Evolutionary conservation across 108 stramenopile species (phyloP), one percentile per base, ranked within the genome.

Genomic region (Schizochytrium sp.): DNA sequence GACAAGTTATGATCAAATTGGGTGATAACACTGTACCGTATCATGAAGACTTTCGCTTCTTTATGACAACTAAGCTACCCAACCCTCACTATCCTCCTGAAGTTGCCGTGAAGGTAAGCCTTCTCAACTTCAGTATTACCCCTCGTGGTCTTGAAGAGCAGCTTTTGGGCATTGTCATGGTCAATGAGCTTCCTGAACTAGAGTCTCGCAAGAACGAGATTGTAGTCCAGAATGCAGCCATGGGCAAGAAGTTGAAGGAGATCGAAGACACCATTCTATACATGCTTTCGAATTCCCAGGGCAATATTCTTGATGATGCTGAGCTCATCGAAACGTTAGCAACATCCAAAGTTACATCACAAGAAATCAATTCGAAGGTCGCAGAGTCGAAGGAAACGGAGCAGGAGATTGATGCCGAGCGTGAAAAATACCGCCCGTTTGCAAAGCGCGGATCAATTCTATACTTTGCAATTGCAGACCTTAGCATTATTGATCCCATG

Each of bases 1-100:
- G 95, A n/a, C 92, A 93, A 57, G 92, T 92, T 46, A 95, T 95
- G 95, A 94, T 95, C 56, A 93, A 94, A 56, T 88, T 95, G 19
- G 95, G 95, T 10, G 95, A 95, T 56, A 92, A 87, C 72, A 91
- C 93, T 28, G 91, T 95, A 41, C 95, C 95, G 3, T 95, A 95
- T 89, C 91, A 93, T 89, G 93, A 94, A 41, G 50, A 60, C 38
- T 94, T 94, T 89, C 91, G 93, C 3, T 92, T 94, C 72, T 93
- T 91, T 89, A 93, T 94, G 92, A 93, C 92, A 8, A 94, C 94
- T 38, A 91, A 92, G 69, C 64, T 93, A 41, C 56, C 90, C 40
- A 94, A 94, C 87, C 94, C 94, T 12, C 93, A 94, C 72, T 94
- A 94, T 89, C 91, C 92, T 0, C 93, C 94, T 2, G 94, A 94